Base-by-base conservation (phyloP, 169 alveolate genomes). In the Cryptosporidium sp. region DNA sequence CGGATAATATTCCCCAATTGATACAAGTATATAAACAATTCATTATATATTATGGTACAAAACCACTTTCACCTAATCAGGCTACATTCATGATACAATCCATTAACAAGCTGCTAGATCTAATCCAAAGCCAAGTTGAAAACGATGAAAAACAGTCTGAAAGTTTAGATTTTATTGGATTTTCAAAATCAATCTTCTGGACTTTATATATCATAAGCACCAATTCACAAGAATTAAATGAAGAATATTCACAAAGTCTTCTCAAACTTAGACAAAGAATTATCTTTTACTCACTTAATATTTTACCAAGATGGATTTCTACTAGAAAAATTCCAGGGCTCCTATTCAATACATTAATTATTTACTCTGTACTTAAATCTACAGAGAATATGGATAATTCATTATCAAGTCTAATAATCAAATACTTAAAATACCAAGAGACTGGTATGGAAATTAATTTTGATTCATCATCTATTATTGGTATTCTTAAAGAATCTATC, bases 111-210 rank as follows among this genome's bases (percentile, higher is more conserved):
- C 10, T 73, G 31, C 18, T 73, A 42, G 86, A 73, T 60, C 37
- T 73, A 2, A 73, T 73, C 16, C 48, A 73, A 37, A 31, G 0
- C 52, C 72, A 73, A 23, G 86, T 73, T 52, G 86, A 73, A 16
- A 39, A 69, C 7, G 42, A 39, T 14, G 29, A 42, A 29, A 21
- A 23, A 23, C 33, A 29, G n/a, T 12, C 68, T 0, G 70, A 53
- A 7, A 73, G 23, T 56, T 56, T 60, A 44, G 86, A 73, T 37
- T 53, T 53, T 51, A 60, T 52, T 73, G 69, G 70, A 7, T 58
- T 73, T 21, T 26, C 42, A 9, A 73, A 73, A n/a, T 23, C 70
- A 12, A 52, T 73, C 10, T 60, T 39, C 23, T 73, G 86, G 86
- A 53, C 68, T 31, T 23, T 53, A n/a, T 73, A 52, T 53, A 53